Base-by-base conservation (phyloP, 352 stramenopile genomes). In the Phytophthora megakarya region DNA sequence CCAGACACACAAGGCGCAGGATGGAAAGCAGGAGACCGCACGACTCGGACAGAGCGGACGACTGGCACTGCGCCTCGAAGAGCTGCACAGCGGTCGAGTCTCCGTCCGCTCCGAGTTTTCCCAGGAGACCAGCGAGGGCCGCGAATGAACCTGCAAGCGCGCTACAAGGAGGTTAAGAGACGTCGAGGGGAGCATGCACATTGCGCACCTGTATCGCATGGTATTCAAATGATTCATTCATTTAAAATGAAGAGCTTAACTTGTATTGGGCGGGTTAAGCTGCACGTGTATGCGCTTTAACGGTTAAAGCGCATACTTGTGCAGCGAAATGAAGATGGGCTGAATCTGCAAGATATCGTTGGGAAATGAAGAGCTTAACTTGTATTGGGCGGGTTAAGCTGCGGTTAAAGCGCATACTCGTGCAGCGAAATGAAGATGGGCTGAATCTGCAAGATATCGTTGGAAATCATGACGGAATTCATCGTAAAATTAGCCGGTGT, bases 111-210 rank as follows among this genome's bases (percentile, higher is more conserved):
- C 75, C 75, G 12, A 89, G 63, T 73, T 92, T 92, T 12, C 83
- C 83, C 11, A 89, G 48, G 47, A 87, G 66, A 40, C 83, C 83
- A 0, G 77, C 83, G 9, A 75, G 39, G 1, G 83, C 79, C 1
- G 81, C 83, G n/a, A 90, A 65, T n/a, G 67, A 69, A 0, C 83
- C 83, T 23, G 83, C 78, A 39, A 88, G 47, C 3, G 78, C 81
- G 65, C 83, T 92, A 58, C 8, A 22, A 35, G 3, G 6, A 11
- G 40, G 13, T 21, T 60, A 9, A 49, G 18, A 22, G 11, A 46
- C 8, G 28, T 22, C 28, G n/a, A 16, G 8, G 10, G 12, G 25
- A 28, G 30, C 25, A 38, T 9, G 23, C 23, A 37, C 5, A 12
- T 12, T 26, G n/a, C 52, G 60, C 18, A 68, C 60, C 60, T 62